A percentile compares a stretch with the other conserved stretches of the same genome.
Conservation (phyloP, 2,329 filamentous ascomycete genomes). For the Fusarium veterinarium region DNA sequence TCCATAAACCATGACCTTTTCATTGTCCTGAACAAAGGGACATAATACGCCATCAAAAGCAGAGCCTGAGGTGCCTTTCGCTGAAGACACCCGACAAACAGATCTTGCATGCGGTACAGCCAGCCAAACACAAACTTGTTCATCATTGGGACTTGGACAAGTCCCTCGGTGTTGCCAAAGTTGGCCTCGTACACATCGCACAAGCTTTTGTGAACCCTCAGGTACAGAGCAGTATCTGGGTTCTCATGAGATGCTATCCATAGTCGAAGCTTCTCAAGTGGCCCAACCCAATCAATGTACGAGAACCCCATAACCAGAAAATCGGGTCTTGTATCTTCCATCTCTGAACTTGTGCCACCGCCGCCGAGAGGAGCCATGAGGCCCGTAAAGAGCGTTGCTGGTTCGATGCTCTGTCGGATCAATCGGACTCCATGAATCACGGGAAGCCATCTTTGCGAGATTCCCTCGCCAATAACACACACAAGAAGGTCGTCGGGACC, state of each 20-base stretch:
- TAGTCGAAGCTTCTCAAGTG: constrained; percentile 34
- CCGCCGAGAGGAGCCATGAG: constrained; percentile 42
- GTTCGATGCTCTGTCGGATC: constrained; percentile 43
- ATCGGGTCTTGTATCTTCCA: constrained; percentile 36
- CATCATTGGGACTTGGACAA: constrained; percentile 26
- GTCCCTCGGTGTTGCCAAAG: constrained; percentile 36
- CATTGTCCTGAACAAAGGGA: constrained; percentile 38
- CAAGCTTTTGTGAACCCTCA: constrained; percentile 36
- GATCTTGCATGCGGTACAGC: constrained; percentile 46
- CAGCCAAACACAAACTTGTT: constrained; percentile 44
- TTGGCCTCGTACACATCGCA: constrained; percentile 45
- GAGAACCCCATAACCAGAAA: constrained; percentile 39
- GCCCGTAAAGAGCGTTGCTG: constrained; percentile 44
- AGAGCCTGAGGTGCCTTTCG: constrained; percentile 44
- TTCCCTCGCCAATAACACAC: constrained; percentile 39
- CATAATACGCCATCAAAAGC: constrained; percentile 44
- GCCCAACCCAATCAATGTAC: constrained; percentile 38
- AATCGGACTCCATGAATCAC: constrained; percentile 43
- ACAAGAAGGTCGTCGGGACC: constrained; percentile 45
- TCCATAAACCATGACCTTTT: constrained; percentile 39
- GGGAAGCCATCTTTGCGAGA: constrained; percentile 42
- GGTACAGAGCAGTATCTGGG: constrained; percentile 42
- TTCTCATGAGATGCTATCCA: constrained; percentile 42
- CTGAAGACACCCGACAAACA: constrained; percentile 43
- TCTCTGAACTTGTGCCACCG: constrained; percentile 8